Evolutionary conservation across 805 yeast species (phyloP).

Genomic region (Wickerhamiella slavikovae): DNA sequence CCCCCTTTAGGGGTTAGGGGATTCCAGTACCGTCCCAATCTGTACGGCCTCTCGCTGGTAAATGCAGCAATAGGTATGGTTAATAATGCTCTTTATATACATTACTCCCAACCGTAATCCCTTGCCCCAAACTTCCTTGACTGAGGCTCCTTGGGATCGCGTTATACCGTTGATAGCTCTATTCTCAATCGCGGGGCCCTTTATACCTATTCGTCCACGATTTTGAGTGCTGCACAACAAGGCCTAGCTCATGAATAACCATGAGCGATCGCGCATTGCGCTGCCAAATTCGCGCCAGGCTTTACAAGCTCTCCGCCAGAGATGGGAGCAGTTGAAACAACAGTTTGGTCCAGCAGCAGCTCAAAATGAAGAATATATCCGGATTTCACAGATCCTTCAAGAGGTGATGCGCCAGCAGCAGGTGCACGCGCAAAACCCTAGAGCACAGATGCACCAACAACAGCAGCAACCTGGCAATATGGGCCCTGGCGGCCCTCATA

Average conservation of each 20-base stretch:
- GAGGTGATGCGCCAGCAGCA: constrained; percentile 9
- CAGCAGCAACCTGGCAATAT: background rate
- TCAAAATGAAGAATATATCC: constrained; percentile 15
- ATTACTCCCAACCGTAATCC: too few relatives aligned
- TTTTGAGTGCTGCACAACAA: background rate
- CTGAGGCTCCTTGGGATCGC: too few relatives aligned
- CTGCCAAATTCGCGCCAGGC: constrained; percentile 8
- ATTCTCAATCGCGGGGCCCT: too few relatives aligned
- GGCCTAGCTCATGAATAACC: constrained; percentile 1
- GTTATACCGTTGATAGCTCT: background rate
- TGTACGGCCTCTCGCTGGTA: too few relatives aligned
- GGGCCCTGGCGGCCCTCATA: background rate
- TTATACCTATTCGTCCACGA: too few relatives aligned
- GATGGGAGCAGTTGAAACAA: constrained; percentile 11
- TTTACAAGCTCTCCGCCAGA: constrained; percentile 14
- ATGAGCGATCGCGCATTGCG: constrained; percentile 1
- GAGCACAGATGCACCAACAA: background rate
- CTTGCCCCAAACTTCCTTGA: too few relatives aligned
- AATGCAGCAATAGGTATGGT: too few relatives aligned
- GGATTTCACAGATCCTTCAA: constrained; percentile 9
- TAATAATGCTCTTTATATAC: too few relatives aligned
- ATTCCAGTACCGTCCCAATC: too few relatives aligned
- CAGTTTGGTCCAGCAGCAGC: constrained; percentile 13
- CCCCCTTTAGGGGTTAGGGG: too few relatives aligned
- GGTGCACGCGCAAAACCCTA: background rate